Evolutionary conservation across 2,329 filamentous ascomycete species (phyloP), one percentile per base, ranked within the genome.

Genomic region (Lomentospora prolificans): DNA sequence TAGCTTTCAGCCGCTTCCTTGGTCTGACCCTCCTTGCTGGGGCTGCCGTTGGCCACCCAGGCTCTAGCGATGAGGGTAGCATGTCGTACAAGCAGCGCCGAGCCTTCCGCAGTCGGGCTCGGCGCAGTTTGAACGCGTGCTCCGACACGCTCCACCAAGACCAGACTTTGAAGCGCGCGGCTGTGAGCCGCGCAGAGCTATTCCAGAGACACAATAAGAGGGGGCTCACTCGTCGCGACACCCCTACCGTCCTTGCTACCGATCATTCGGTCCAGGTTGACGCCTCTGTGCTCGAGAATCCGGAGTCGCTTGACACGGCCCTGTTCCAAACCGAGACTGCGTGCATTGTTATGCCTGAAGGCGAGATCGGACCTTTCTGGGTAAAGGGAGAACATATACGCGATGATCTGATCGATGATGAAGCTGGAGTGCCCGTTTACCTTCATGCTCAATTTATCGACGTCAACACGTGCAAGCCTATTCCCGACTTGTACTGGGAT

Each of bases 391-490:
- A 69, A 58, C 64, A 65, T 24, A 65, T 74, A 51, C 70, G 73
- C 54, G 60, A 63, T 51, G 66, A 75, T 54, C 62, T 76, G 50
- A 64, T 63, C 6, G 74, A 77, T 41, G 66, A 64, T 3, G 66
- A 76, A 57, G 63, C 61, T 1, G 74, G 73, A 50, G 64, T 76
- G 3, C 62, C 66, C 3, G 57, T 75, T 19, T 64, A 68, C 55
- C 62, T 76, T n/a, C 72, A 76, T 55, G 64, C 72, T 50, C 72
- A 75, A 59, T 65, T 73, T 58, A 67, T 75, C 48, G 68, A 76
- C 58, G 67, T 70, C 27, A 64, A 67, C 30, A 73, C 69, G 39
- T 75, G 73, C 64, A 61, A 68, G 55, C 66, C 71, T 1, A 64
- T 75, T 1, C 65, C 67, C 4, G 60, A 66, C 33, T 64, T 72